Percentiles rank a stretch among this genome's conserved stretches.
Evolutionary conservation across 192 early-diverging fungal genomes (phyloP).

Genomic region (Obelidium mucronatum): DNA sequence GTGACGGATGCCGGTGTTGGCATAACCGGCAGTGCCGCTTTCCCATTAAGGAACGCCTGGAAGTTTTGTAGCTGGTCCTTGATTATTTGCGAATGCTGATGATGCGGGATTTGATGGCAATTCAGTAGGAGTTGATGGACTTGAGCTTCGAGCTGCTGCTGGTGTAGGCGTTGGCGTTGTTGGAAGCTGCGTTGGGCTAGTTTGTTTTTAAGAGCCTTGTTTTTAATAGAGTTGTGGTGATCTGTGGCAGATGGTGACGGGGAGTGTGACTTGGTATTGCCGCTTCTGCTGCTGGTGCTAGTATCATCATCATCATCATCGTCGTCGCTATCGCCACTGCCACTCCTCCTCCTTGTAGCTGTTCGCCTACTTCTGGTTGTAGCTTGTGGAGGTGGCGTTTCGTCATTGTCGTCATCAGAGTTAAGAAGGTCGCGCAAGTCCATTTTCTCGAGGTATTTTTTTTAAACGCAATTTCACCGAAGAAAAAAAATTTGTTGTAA

Average conservation of each 20-base stretch:
- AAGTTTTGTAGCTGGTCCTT: neutral
- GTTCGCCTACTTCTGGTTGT: too few species aligned
- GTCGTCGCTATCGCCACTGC: too few species aligned
- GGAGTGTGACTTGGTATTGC: neutral
- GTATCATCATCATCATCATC: neutral
- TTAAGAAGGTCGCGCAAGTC: too few species aligned
- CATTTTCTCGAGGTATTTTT: too few species aligned
- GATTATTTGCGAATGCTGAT: neutral
- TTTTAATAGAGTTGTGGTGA: neutral
- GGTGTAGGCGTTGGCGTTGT: neutral
- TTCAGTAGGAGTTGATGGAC: neutral
- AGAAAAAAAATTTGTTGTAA: too few species aligned
- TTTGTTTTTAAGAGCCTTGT: neutral
- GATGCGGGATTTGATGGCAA: neutral
- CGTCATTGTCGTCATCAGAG: too few species aligned
- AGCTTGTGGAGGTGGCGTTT: too few species aligned
- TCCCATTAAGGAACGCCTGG: neutral
- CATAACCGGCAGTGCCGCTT: neutral
- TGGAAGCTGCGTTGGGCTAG: slow-evolving; percentile 4
- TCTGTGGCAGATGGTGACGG: neutral
- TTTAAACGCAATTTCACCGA: too few species aligned
- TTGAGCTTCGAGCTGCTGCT: neutral
- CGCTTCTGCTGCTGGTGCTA: neutral
- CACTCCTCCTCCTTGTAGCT: too few species aligned
- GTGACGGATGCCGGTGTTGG: neutral